These are phyloP conservation scores for Exophiala spinifera DNA, from an alignment of 2,329 filamentous ascomycete genomes.

Conservation along the genomic window DNA sequence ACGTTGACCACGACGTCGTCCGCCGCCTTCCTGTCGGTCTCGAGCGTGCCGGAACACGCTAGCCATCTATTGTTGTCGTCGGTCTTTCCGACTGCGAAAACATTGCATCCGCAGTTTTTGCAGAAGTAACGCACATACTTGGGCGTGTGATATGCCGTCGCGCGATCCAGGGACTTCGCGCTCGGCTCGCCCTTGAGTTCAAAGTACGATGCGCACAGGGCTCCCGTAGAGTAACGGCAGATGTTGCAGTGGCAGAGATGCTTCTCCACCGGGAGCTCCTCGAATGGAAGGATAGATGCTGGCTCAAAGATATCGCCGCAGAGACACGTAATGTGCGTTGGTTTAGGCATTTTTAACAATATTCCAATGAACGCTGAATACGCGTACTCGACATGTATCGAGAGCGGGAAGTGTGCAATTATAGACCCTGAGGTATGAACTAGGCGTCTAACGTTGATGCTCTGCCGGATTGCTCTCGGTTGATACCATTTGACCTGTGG, in stretches of 20 bases:
- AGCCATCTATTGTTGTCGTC: conserved; percentile 17
- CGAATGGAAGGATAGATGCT: conserved; percentile 7
- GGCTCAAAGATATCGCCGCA: conserved; percentile 19
- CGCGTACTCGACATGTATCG: too few species aligned
- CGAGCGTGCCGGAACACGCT: conserved; percentile 17
- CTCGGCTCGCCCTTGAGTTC: conserved; percentile 17
- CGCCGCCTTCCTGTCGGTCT: conserved; percentile 4
- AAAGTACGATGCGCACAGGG: conserved; percentile 36
- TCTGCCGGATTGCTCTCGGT: too few species aligned
- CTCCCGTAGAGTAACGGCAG: conserved; percentile 48
- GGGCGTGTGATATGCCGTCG: conserved; percentile 38
- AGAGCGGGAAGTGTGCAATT: too few species aligned
- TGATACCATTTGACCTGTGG: too few species aligned
- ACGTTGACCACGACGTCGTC: conserved; percentile 3
- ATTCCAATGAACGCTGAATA: too few species aligned
- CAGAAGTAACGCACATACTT: conserved; percentile 35
- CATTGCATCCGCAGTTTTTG: conserved; percentile 37
- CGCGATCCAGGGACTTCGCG: conserved; percentile 32
- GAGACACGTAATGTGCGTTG: conserved; percentile 14
- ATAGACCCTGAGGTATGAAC: too few species aligned
- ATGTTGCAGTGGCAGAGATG: conserved; percentile 50
- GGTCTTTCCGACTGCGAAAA: conserved; percentile 8
- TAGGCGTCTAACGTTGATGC: too few species aligned
- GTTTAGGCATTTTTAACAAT: conserved; percentile 3
- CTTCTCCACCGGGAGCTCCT: conserved; percentile 8